Percentiles rank a stretch among this genome's conserved stretches.
Conservation (phyloP, 2,329 filamentous ascomycete genomes). For the Seiridium cupressi region DNA sequence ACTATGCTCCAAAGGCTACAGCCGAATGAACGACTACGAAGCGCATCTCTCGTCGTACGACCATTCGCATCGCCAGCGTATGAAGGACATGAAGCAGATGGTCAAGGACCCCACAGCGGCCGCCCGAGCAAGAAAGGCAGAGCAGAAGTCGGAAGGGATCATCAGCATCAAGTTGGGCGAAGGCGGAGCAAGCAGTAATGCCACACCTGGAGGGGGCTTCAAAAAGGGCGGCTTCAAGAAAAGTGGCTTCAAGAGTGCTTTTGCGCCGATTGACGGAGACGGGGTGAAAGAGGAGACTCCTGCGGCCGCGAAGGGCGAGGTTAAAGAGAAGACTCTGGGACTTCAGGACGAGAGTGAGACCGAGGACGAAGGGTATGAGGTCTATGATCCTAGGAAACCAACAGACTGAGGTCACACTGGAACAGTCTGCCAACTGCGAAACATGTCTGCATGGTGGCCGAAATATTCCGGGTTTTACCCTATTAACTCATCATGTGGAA, state of each 20-base stretch:
- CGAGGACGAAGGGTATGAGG: conserved; percentile 70
- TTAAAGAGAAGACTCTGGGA: conserved; percentile 23
- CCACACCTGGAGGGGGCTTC: conserved; percentile 44
- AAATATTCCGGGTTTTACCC: too few relatives aligned
- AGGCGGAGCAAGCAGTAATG: conserved; percentile 27
- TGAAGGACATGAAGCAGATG: conserved; percentile 86
- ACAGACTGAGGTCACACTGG: conserved; percentile 48
- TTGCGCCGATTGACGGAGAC: conserved; percentile 52
- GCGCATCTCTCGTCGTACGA: conserved; percentile 93
- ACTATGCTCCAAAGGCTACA: conserved; percentile 91
- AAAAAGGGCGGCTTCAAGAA: conserved; percentile 78
- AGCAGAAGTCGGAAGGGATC: conserved; percentile 68
- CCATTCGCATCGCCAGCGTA: conserved; percentile 88
- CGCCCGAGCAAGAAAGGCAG: conserved; percentile 64
- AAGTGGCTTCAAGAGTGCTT: conserved; percentile 77
- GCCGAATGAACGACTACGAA: conserved; percentile 94
- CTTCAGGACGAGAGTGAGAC: conserved; percentile 57
- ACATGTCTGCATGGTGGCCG: too few relatives aligned
- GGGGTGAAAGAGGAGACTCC: conserved; percentile 38
- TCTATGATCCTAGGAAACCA: conserved; percentile 61
- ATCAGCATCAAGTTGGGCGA: conserved; percentile 63
- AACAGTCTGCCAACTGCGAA: too few relatives aligned
- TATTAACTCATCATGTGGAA: too few relatives aligned
- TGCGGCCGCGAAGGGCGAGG: conserved; percentile 27
- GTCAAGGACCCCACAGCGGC: conserved; percentile 68